Conservation (phyloP, 2,329 filamentous ascomycete species). For the Dactylella cylindrospora region DNA sequence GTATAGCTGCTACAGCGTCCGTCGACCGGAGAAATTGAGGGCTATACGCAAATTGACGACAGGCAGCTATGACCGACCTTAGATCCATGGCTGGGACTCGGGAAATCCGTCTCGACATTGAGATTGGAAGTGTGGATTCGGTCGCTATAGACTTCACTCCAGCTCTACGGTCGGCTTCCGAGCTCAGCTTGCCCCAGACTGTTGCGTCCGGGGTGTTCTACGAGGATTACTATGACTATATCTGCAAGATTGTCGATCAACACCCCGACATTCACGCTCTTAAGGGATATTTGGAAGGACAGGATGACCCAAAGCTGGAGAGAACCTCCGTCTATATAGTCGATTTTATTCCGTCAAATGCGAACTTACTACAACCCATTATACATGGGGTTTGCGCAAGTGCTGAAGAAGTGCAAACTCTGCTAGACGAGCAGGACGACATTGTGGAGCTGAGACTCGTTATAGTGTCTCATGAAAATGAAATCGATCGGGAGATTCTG, state of each 20-base stretch:
- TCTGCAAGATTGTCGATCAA: slow-evolving; percentile 31
- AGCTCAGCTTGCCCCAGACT: slow-evolving; percentile 24
- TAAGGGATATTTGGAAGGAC: slow-evolving; percentile 29
- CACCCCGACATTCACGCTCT: slow-evolving; percentile 36
- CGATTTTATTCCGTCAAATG: slow-evolving; percentile 25
- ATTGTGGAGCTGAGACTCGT: slow-evolving; percentile 27
- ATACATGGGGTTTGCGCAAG: slow-evolving; percentile 35
- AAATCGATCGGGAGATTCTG: slow-evolving; percentile 29
- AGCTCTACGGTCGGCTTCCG: slow-evolving; percentile 6
- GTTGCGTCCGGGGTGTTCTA: slow-evolving; percentile 11
- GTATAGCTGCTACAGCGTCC: too few relatives aligned
- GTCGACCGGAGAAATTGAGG: background rate
- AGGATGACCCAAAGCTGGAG: slow-evolving; percentile 1
- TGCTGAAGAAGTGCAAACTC: slow-evolving; percentile 24
- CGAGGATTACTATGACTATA: slow-evolving; percentile 35
- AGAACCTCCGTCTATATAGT: slow-evolving; percentile 26
- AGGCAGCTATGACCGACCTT: background rate
- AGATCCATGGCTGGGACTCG: slow-evolving; percentile 19
- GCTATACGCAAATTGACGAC: background rate
- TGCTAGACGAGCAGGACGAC: slow-evolving; percentile 35
- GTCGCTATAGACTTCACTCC: slow-evolving; percentile 30
- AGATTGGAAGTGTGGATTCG: slow-evolving; percentile 21
- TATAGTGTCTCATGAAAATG: slow-evolving; percentile 36
- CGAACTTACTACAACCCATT: slow-evolving; percentile 26
- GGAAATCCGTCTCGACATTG: slow-evolving; percentile 9